Conservation (phyloP, 176 grass and related monocot species). For the Oryza nivara region DNA sequence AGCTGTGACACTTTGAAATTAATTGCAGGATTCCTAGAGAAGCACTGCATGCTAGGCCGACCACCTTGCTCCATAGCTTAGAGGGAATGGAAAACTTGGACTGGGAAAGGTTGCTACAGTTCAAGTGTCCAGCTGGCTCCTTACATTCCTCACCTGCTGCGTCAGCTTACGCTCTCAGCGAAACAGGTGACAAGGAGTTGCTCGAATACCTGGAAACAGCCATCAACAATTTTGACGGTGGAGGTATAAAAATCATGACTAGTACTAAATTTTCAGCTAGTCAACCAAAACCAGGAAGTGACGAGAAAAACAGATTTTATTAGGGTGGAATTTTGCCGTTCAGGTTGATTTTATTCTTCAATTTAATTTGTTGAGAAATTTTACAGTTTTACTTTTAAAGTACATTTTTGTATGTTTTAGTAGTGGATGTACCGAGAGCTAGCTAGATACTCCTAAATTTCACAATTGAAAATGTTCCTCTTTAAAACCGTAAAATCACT, state of each 20-base stretch:
- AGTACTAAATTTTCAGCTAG: too few species aligned
- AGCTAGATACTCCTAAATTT: too few species aligned
- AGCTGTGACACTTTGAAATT: background rate
- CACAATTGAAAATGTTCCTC: too few species aligned
- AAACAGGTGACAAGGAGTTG: conserved; percentile 44
- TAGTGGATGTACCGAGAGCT: too few species aligned
- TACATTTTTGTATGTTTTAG: too few species aligned
- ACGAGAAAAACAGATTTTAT: too few species aligned
- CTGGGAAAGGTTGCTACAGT: conserved; percentile 47
- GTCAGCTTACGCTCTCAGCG: conserved; percentile 55
- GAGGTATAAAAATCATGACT: conserved; percentile 26
- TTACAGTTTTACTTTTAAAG: too few species aligned
- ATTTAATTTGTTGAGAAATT: background rate
- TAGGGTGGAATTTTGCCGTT: background rate
- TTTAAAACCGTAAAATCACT: too few species aligned
- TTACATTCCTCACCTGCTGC: conserved; percentile 49
- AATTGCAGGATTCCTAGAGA: conserved; percentile 50
- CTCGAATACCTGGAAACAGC: conserved; percentile 40
- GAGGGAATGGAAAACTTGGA: conserved; percentile 55
- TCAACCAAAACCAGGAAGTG: background rate
- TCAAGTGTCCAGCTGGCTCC: conserved; percentile 54
- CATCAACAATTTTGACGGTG: conserved; percentile 43
- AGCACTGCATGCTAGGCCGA: conserved; percentile 39
- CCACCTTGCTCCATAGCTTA: conserved; percentile 49
- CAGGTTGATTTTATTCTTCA: background rate